Conservation (phyloP, 345 rosid species). For the Noccaea bulbosa region DNA sequence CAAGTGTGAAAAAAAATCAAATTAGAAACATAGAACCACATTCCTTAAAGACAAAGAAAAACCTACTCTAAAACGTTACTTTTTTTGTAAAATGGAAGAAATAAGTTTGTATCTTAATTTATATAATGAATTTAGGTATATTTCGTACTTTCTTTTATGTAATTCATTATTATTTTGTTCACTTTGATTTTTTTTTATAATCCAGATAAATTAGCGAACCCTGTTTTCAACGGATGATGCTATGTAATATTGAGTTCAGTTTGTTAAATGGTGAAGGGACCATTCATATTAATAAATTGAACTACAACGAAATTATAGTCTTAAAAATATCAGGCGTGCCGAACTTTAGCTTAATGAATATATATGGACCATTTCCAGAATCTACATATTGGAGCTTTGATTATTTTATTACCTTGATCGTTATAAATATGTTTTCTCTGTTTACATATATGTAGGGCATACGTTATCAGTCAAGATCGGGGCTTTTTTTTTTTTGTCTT, state of each 20-base stretch:
- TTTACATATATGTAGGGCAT: background rate
- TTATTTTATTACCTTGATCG: background rate
- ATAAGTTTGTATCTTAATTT: too few species aligned
- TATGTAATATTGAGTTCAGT: background rate
- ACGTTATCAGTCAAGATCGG: background rate
- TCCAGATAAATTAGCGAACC: background rate
- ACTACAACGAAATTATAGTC: background rate
- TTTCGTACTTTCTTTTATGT: background rate
- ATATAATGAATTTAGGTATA: background rate
- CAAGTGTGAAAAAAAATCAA: too few species aligned
- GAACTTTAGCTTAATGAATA: background rate
- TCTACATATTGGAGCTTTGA: slow-evolving; percentile 1
- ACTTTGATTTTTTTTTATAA: background rate
- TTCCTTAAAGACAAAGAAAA: too few species aligned
- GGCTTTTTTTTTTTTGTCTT: background rate
- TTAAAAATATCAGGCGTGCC: background rate
- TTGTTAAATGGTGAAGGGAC: background rate
- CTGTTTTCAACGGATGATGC: background rate
- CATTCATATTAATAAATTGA: background rate
- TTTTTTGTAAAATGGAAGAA: too few species aligned
- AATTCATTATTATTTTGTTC: background rate
- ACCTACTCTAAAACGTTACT: too few species aligned
- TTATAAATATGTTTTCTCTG: background rate
- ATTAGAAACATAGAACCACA: too few species aligned
- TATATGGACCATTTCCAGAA: slow-evolving; percentile 5